Evolutionary conservation across 2,329 filamentous ascomycete genomes (phyloP).

Genomic region (Metarhizium humberi): DNA sequence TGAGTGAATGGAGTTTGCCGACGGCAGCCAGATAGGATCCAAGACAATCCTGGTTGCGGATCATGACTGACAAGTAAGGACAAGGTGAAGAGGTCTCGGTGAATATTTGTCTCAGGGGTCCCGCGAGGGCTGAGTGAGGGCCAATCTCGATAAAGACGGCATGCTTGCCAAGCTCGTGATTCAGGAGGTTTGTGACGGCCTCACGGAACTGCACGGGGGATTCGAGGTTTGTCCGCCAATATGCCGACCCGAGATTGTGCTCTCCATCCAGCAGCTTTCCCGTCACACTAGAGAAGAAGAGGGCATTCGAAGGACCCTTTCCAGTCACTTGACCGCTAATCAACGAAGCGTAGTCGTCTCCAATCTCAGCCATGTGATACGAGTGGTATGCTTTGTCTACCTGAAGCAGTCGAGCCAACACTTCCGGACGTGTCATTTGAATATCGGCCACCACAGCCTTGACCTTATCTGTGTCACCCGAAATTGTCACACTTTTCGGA

Average conservation of each 20-base stretch:
- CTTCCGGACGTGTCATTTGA: slow-evolving; percentile 12
- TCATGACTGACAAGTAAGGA: slow-evolving; percentile 11
- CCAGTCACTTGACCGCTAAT: neutral
- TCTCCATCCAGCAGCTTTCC: neutral
- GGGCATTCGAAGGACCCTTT: neutral
- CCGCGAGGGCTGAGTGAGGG: slow-evolving; percentile 16
- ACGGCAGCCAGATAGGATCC: slow-evolving; percentile 7
- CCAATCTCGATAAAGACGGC: slow-evolving; percentile 17
- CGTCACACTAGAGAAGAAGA: slow-evolving; percentile 1
- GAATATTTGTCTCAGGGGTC: slow-evolving; percentile 16
- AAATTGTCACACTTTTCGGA: slow-evolving; percentile 19
- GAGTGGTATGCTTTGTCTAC: slow-evolving; percentile 25
- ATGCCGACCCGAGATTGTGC: slow-evolving; percentile 3
- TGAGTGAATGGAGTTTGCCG: slow-evolving; percentile 8
- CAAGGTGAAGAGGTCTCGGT: neutral
- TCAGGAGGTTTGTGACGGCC: slow-evolving; percentile 7
- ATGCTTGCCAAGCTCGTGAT: neutral
- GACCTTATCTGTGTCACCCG: slow-evolving; percentile 13
- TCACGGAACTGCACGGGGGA: slow-evolving; percentile 9
- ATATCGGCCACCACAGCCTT: slow-evolving; percentile 15
- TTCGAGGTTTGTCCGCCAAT: slow-evolving; percentile 10
- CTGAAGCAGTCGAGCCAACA: slow-evolving; percentile 13
- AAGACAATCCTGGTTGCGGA: slow-evolving; percentile 7
- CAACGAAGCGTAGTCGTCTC: neutral
- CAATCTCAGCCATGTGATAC: neutral